Evolutionary conservation across 805 yeast genomes (phyloP).

Genomic region (Yarrowia hollandica): DNA sequence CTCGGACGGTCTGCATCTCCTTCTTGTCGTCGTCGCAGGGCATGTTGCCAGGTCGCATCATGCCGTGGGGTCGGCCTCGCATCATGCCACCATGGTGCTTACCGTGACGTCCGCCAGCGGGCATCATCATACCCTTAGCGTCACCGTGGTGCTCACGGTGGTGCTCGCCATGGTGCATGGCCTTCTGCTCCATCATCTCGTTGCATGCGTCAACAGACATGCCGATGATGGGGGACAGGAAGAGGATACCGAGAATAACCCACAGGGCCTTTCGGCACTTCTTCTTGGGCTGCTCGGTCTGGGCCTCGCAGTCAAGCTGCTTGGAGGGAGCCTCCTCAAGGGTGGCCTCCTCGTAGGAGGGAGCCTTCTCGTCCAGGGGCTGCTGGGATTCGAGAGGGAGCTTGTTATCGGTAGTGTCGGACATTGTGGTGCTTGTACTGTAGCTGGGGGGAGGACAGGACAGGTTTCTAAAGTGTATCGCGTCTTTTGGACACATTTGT

Average conservation of each 20-base stretch:
- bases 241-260: slow-evolving; percentile 8
- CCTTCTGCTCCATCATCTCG: slow-evolving; percentile 18
- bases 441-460: background rate
- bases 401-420: background rate
- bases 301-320: slow-evolving; percentile 20
- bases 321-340: slow-evolving; percentile 21
- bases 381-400: slow-evolving; percentile 1
- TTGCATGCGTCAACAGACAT: slow-evolving; percentile 14
- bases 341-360: slow-evolving; percentile 24
- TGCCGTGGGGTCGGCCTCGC: slow-evolving; percentile 24
- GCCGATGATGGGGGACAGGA: slow-evolving; percentile 6
- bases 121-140: no score
- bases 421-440: background rate
- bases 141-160: background rate
- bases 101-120: background rate
- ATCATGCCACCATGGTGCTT: no score
- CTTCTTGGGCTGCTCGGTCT: slow-evolving; percentile 12
- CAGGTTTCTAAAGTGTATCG: background rate
- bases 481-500: slow-evolving; percentile 25
- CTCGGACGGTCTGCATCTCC: slow-evolving; percentile 6
- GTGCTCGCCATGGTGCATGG: background rate
- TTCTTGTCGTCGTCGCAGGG: slow-evolving; percentile 20
- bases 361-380: slow-evolving; percentile 14
- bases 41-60: slow-evolving; percentile 8
- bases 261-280: slow-evolving; percentile 21